phyloP scores from a whole-genome alignment of 208 protist genomes.

The Novymonas esmeraldas region DNA sequence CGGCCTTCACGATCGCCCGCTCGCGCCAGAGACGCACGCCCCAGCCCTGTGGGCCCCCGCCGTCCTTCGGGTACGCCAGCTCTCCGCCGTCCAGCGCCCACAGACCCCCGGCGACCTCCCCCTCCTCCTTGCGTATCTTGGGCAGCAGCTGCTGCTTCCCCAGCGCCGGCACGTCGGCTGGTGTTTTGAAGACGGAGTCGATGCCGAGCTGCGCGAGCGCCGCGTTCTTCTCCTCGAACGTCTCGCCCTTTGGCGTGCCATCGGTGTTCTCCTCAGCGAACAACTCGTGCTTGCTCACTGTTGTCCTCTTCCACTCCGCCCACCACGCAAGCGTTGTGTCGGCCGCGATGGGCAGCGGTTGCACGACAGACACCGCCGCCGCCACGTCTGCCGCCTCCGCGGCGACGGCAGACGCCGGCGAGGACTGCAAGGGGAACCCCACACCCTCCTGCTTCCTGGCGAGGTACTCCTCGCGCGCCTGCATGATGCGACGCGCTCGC shows the following conservation, averaged over 20 bases:
- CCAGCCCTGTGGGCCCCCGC: conserved; percentile 81
- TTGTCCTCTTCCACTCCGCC: conserved; percentile 79
- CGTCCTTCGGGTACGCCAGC: conserved; percentile 85
- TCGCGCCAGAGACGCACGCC: conserved; percentile 89
- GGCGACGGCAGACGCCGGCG: neutral
- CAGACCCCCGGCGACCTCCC: conserved; percentile 75
- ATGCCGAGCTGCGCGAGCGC: conserved; percentile 84
- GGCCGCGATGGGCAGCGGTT: conserved; percentile 55
- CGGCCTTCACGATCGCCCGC: conserved; percentile 66
- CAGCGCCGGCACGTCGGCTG: conserved; percentile 59
- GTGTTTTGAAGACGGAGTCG: conserved; percentile 62
- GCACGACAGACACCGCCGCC: conserved; percentile 13
- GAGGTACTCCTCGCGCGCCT: conserved; percentile 87
- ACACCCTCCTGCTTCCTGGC: conserved; percentile 63
- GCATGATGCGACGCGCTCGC: conserved; percentile 91
- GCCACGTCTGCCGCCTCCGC: conserved; percentile 1
- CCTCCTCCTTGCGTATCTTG: conserved; percentile 61
- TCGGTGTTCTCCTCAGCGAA: conserved; percentile 80
- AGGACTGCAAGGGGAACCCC: conserved; percentile 26
- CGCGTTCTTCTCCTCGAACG: conserved; percentile 86
- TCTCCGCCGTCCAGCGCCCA: conserved; percentile 89
- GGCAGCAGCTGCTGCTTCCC: conserved; percentile 67
- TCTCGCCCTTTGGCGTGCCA: conserved; percentile 80
- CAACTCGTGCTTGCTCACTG: conserved; percentile 86
- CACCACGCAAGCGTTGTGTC: conserved; percentile 86